phyloP scores from a whole-genome alignment of 2,329 filamentous ascomycete genomes.

The Penicillium sclerotigenum region DNA sequence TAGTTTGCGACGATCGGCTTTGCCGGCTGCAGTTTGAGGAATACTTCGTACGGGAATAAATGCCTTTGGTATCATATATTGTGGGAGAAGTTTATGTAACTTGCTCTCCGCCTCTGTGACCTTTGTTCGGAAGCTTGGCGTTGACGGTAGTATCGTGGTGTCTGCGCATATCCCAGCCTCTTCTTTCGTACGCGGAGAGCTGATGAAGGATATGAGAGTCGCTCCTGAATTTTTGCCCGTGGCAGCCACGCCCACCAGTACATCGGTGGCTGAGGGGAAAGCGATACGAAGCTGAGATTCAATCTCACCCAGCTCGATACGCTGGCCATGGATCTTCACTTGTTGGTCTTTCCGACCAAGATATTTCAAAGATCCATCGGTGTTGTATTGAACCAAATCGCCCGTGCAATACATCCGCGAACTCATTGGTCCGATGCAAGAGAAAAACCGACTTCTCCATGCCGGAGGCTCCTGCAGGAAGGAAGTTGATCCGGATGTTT shows the following conservation, averaged over 20 bases:
- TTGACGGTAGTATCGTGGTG: not conserved
- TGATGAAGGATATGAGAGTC: not conserved
- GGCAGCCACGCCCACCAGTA: not conserved
- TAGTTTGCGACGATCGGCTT: not conserved
- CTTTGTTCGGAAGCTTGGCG: not conserved
- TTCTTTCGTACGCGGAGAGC: not conserved
- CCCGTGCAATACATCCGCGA: not conserved
- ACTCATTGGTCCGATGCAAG: not conserved
- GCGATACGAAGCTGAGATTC: not conserved
- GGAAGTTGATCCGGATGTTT: not conserved
- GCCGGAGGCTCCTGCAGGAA: not conserved
- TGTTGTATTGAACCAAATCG: not conserved
- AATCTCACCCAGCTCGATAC: not conserved
- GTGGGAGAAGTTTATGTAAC: not conserved
- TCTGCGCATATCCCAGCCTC: not conserved
- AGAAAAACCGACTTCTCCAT: not conserved
- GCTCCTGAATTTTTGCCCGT: too few relatives aligned
- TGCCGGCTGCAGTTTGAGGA: not conserved
- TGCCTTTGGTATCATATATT: not conserved
- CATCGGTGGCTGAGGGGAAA: not conserved
- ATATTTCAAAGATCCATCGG: not conserved
- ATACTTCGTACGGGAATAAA: not conserved
- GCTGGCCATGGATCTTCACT: not conserved
- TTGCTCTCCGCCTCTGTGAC: not conserved
- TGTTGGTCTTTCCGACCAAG: not conserved